Evolutionary conservation across 1,284 basidiomycete genomes (phyloP), one percentile per base, ranked within the genome.

Genomic region (Pseudozyma pruni): DNA sequence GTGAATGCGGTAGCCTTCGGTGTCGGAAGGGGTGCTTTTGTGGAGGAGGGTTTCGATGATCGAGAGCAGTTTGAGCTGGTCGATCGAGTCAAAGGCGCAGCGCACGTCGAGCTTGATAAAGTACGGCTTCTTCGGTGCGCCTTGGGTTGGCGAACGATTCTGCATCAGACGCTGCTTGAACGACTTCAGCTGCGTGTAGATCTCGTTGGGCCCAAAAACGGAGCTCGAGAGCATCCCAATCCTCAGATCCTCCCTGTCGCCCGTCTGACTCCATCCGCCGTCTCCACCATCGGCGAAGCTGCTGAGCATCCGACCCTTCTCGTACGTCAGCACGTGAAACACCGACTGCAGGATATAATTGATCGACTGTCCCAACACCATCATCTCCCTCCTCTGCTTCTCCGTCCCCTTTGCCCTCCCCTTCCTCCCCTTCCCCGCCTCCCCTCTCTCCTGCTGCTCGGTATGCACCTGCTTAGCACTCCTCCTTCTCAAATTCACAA

Each of bases 31-130:
- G 16, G 33, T n/a, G 35, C 32, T 34, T 9, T 42, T 53, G 43
- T 38, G 38, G 0, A 76, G 54, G 89, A 89, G 79, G 1, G 88
- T 84, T 20, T 87, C 86, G 34, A 98, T 83, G 27, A 98, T 92
- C 32, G 87, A 85, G 14, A 98, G 83, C 43, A 98, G 84, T 76
- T 90, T 94, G 20, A 87, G 86, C 81, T 98, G 96, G 39, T 94
- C 90, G 67, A 98, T 98, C 0, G 91, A 93, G 83, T 99, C 96
- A 84, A 98, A 99, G 63, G 94, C 96, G 1, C 93, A 90, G 62
- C 91, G 90, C 14, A 98, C 92, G 79, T 99, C 96, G 27, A 96
- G 89, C 83, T 98, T 98, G 62, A 94, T 93, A 77, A 98, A 95
- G 81, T 94, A 98, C n/a, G 71, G 47, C 72, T 44, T 56, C 29